Evolutionary conservation across 2,329 filamentous ascomycete genomes (phyloP), one percentile per base, ranked within the genome.

Genomic region (Leptographium radiaticola): DNA sequence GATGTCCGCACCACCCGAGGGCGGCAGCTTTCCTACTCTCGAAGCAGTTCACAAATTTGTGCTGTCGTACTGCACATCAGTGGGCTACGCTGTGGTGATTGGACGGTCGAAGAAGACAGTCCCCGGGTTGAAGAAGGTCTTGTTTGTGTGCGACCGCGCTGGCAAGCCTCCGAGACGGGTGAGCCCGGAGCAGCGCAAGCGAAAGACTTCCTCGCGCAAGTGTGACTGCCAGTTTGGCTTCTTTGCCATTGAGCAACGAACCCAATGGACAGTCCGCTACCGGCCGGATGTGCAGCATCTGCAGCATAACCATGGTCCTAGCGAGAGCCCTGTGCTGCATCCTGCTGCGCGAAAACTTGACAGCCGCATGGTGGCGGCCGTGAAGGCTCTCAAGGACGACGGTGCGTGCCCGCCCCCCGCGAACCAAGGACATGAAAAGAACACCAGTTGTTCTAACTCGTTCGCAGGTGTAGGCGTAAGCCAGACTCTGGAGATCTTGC

Each of bases 201-300:
- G 79, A 25, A 81, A 81, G 62, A 84, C 81, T 1, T 83, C 81
- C 10, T 84, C 80, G n/a, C 73, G 81, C 47, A 84, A 84, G 61
- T 84, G 81, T 61, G 80, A 83, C 60, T 84, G 81, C 58, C 79
- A 79, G 34, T 84, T 84, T 64, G 81, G 81, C n/a, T 83, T 84
- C 64, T 84, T 84, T 59, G 81, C 81, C 53, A 80, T 84, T 42
- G 81, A 84, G 64, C 79, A 83, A 62, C 73, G 81, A 56, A 83
- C 79, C 0, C 79, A 84, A 59, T 84, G 81, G 81, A 80, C 79
- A 0, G 76, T 84, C 55, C 74, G 81, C 52, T 84, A 83, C 61
- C 76, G 81, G 6, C 81, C 81, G 2, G 76, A 83, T 57, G 66
- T 71, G 7, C 62, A 71, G 51, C 80, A 84, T 62, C 67, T 83